Evolutionary conservation across 2,329 filamentous ascomycete genomes (phyloP).

Genomic region (Cladosporium velox): DNA sequence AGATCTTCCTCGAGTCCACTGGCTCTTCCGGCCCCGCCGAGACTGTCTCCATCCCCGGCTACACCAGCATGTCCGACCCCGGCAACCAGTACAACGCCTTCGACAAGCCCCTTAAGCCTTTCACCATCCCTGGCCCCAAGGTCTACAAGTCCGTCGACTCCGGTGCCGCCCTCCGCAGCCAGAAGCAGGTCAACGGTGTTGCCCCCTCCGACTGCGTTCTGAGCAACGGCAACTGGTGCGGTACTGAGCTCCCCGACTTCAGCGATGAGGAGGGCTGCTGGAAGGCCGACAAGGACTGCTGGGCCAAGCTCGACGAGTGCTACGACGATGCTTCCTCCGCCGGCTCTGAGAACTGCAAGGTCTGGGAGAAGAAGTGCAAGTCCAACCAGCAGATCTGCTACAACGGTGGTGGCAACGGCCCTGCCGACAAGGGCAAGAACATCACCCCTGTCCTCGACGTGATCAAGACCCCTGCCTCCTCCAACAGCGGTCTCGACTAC

Average conservation of each 20-base stretch:
- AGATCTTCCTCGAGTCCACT: constrained; percentile 62
- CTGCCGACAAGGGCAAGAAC: constrained; percentile 47
- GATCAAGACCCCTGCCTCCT: constrained; percentile 17
- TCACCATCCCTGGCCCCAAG: constrained; percentile 60
- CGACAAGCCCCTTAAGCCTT: constrained; percentile 54
- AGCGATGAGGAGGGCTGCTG: constrained; percentile 41
- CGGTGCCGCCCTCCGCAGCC: constrained; percentile 23
- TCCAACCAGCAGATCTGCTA: constrained; percentile 45
- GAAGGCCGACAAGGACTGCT: constrained; percentile 44
- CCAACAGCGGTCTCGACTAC: constrained; percentile 15
- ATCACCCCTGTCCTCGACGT: constrained; percentile 33
- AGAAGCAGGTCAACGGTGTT: constrained; percentile 49
- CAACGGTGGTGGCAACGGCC: constrained; percentile 46
- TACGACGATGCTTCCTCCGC: constrained; percentile 57
- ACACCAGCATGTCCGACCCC: constrained; percentile 57
- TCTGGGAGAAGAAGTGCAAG: constrained; percentile 65
- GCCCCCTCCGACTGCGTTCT: constrained; percentile 60
- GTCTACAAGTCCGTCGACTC: constrained; percentile 46
- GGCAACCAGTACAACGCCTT: constrained; percentile 68
- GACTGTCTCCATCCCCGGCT: constrained; percentile 66
- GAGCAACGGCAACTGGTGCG: constrained; percentile 74
- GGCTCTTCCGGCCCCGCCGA: constrained; percentile 55
- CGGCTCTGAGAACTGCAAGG: constrained; percentile 60
- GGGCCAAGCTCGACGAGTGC: constrained; percentile 60
- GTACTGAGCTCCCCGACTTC: constrained; percentile 61